These are phyloP conservation scores for Saksenaea vasiformis DNA, from an alignment of 371 early-diverging fungal species.

Conservation along the genomic window DNA sequence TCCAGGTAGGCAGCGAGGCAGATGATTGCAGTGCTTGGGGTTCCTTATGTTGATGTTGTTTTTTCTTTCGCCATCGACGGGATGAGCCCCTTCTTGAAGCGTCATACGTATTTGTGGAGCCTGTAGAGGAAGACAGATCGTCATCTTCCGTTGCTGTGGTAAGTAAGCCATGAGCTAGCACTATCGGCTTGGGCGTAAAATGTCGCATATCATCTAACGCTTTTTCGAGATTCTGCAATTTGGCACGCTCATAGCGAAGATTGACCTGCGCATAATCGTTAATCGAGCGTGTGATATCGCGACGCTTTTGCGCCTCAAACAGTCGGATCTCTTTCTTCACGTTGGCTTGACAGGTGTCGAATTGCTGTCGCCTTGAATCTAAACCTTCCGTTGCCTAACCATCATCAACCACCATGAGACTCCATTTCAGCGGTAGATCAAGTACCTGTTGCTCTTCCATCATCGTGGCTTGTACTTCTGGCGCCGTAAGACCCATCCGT, in stretches of 20 bases:
- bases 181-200: constrained; percentile 16
- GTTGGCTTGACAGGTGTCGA: constrained; percentile 47
- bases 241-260: constrained; percentile 51
- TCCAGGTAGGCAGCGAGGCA: constrained; percentile 46
- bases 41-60: constrained; percentile 18
- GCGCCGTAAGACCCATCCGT: constrained; percentile 44
- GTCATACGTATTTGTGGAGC: constrained; percentile 12
- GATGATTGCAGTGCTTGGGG: constrained; percentile 37
- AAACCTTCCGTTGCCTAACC: constrained; percentile 39
- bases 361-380: constrained; percentile 33
- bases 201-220: constrained; percentile 48
- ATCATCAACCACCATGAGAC: no score
- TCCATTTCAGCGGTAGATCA: no score
- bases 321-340: constrained; percentile 55
- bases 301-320: constrained; percentile 54
- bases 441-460: constrained; percentile 51
- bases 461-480: constrained; percentile 45
- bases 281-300: constrained; percentile 46
- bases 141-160: constrained; percentile 10
- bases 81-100: neutral
- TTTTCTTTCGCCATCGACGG: constrained; percentile 22
- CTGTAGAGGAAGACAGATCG: constrained; percentile 8
- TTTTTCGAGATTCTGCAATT: constrained; percentile 51
- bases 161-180: constrained; percentile 8
- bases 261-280: constrained; percentile 51